A percentile compares a stretch with the other conserved stretches of the same genome.
These are phyloP conservation scores for Dorcoceras hygrometricum DNA, from an alignment of 257 asterid genomes.

Conservation along the genomic window DNA sequence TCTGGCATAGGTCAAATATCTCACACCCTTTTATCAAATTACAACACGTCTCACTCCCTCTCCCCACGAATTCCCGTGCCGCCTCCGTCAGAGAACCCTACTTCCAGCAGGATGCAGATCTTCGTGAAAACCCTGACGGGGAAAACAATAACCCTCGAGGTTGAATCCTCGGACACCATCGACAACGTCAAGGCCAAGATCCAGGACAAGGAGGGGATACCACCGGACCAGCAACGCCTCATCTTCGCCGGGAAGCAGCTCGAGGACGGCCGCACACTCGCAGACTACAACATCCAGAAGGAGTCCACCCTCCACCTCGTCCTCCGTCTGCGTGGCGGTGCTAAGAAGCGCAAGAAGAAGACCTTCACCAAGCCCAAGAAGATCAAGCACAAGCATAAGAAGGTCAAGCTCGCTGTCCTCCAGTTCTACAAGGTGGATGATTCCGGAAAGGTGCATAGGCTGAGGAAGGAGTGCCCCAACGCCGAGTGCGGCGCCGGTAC, in stretches of 20 bases:
- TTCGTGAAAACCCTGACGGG: conserved; percentile 83
- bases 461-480: conserved; percentile 75
- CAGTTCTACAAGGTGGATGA: conserved; percentile 74
- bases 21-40: no score
- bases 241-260: conserved; percentile 65
- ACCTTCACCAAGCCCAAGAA: conserved; percentile 74
- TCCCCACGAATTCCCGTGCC: no score
- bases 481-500: conserved; percentile 70
- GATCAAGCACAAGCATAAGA: conserved; percentile 68
- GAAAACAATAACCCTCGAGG: conserved; percentile 59
- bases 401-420: conserved; percentile 63
- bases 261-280: conserved; percentile 63
- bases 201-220: conserved; percentile 62
- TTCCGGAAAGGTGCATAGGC: conserved; percentile 67
- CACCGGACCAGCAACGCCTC: conserved; percentile 56
- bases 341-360: conserved; percentile 78
- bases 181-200: conserved; percentile 57
- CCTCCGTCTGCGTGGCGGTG: conserved; percentile 71
- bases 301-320: conserved; percentile 69
- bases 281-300: conserved; percentile 66
- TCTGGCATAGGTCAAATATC: no score
- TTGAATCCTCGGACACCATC: conserved; percentile 58
- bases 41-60: no score
- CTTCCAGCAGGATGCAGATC: conserved; percentile 59
- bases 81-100: neutral